phyloP scores from a whole-genome alignment of 2,329 filamentous ascomycete genomes.

The Pleoardoris graminearum region DNA sequence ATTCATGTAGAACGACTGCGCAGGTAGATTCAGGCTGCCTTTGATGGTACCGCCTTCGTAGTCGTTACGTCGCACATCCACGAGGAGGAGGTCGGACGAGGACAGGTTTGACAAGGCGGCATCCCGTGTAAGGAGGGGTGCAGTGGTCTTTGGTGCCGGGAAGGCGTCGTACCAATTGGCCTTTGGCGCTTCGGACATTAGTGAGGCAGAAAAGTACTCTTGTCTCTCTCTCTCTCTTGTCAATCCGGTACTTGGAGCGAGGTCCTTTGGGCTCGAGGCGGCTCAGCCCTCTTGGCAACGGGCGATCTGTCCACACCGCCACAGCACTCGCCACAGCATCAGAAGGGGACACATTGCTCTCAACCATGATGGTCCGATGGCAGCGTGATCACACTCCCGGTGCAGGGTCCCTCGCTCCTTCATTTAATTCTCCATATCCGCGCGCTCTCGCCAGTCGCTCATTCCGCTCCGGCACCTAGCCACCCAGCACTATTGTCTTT shows the following conservation, averaged over 20 bases:
- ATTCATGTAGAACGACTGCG: conserved; percentile 53
- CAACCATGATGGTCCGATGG: conserved; percentile 31
- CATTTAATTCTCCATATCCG: conserved; percentile 24
- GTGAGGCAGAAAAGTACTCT: not conserved
- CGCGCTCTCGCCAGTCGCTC: conserved; percentile 17
- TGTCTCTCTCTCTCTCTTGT: not conserved
- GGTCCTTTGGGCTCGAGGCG: not conserved
- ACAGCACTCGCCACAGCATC: conserved; percentile 15
- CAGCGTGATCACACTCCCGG: conserved; percentile 35
- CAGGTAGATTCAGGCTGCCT: conserved; percentile 54
- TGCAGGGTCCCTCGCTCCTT: conserved; percentile 9
- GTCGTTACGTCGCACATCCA: conserved; percentile 53
- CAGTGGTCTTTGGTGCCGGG: conserved; percentile 44
- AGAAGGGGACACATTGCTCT: conserved; percentile 38
- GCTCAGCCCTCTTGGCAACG: conserved; percentile 22
- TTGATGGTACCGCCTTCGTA: conserved; percentile 52
- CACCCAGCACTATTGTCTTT: conserved; percentile 23
- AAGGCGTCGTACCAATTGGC: conserved; percentile 49
- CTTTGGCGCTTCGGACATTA: conserved; percentile 8
- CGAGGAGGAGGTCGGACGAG: conserved; percentile 46
- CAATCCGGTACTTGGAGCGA: not conserved
- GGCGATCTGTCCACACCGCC: conserved; percentile 4
- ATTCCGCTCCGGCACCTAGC: conserved; percentile 16
- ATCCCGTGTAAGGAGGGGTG: conserved; percentile 45
- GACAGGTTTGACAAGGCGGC: conserved; percentile 40